Conservation (phyloP, 805 yeast genomes). For the Starmerella geochares region DNA sequence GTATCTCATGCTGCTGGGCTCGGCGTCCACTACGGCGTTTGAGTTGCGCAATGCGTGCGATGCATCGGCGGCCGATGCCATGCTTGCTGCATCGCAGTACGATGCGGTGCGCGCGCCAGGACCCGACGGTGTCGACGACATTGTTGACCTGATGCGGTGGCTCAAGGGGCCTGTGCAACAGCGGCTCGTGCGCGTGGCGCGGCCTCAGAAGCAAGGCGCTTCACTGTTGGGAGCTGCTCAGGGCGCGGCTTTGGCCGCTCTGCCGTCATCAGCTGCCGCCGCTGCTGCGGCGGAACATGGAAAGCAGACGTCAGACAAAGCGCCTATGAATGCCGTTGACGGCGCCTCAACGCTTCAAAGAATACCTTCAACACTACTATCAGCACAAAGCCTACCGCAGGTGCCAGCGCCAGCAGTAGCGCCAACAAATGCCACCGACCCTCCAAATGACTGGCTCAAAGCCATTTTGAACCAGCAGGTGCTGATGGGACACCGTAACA, state of each 20-base stretch:
- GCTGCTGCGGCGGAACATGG: constrained; percentile 12
- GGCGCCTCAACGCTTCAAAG: not conserved
- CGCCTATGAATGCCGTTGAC: too few relatives aligned
- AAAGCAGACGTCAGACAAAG: not conserved
- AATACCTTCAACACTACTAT: not conserved
- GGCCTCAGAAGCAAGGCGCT: constrained; percentile 18
- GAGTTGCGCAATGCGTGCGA: constrained; percentile 39
- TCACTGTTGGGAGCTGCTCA: constrained; percentile 24
- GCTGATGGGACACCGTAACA: constrained; percentile 31
- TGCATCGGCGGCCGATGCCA: constrained; percentile 53
- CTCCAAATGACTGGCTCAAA: constrained; percentile 30
- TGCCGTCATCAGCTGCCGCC: constrained; percentile 21
- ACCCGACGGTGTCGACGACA: constrained; percentile 36
- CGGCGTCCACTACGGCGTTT: constrained; percentile 43
- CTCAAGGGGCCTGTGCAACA: constrained; percentile 19
- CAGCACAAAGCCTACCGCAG: not conserved
- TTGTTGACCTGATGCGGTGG: constrained; percentile 49
- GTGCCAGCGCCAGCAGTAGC: not conserved
- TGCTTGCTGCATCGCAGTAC: constrained; percentile 56
- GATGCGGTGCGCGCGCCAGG: constrained; percentile 55
- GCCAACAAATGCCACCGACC: not conserved
- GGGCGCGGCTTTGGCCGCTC: constrained; percentile 24
- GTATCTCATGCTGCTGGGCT: constrained; percentile 46
- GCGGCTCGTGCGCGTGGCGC: constrained; percentile 21
- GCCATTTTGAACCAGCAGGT: constrained; percentile 29